These are phyloP conservation scores for Niebla homalea DNA, from an alignment of 495 filamentous ascomycete species.

Conservation along the genomic window DNA sequence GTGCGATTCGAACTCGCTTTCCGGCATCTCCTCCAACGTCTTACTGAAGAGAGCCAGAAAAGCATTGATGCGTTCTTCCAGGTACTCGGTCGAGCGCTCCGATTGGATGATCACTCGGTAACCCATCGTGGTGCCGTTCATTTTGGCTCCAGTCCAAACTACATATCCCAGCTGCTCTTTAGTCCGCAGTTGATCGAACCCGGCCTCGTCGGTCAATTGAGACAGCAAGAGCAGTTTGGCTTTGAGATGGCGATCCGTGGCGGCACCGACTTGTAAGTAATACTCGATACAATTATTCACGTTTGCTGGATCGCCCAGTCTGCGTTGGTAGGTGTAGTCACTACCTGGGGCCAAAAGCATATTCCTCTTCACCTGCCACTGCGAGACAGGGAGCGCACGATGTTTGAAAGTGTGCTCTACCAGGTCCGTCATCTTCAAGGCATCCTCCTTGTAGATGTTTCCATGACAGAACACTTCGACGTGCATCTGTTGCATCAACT, in stretches of 20 bases:
- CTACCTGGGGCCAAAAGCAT: constrained; percentile 65
- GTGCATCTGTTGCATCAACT: constrained; percentile 69
- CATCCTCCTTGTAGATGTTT: constrained; percentile 93
- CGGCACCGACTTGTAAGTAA: constrained; percentile 64
- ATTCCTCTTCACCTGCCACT: constrained; percentile 68
- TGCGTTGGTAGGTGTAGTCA: constrained; percentile 70
- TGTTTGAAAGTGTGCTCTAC: constrained; percentile 71
- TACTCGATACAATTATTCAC: constrained; percentile 97
- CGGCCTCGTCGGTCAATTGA: constrained; percentile 88
- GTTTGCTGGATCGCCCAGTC: constrained; percentile 76
- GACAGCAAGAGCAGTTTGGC: constrained; percentile 71
- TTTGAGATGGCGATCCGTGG: constrained; percentile 48
- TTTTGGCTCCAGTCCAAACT: constrained; percentile 68
- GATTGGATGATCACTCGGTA: constrained; percentile 92
- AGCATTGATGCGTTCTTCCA: constrained; percentile 74
- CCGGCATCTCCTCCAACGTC: constrained; percentile 59
- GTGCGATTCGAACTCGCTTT: constrained; percentile 78
- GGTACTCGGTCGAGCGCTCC: constrained; percentile 67
- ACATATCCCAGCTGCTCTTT: constrained; percentile 98
- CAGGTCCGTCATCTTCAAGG: constrained; percentile 69
- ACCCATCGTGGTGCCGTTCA: constrained; percentile 58
- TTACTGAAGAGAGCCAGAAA: constrained; percentile 58
- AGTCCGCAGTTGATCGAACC: constrained; percentile 85
- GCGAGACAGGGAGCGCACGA: constrained; percentile 55
- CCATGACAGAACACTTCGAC: constrained; percentile 84